Percentiles rank a stretch among this genome's conserved stretches.
Evolutionary conservation across 2,329 filamentous ascomycete species (phyloP).

Genomic region (Colletotrichum sidae): DNA sequence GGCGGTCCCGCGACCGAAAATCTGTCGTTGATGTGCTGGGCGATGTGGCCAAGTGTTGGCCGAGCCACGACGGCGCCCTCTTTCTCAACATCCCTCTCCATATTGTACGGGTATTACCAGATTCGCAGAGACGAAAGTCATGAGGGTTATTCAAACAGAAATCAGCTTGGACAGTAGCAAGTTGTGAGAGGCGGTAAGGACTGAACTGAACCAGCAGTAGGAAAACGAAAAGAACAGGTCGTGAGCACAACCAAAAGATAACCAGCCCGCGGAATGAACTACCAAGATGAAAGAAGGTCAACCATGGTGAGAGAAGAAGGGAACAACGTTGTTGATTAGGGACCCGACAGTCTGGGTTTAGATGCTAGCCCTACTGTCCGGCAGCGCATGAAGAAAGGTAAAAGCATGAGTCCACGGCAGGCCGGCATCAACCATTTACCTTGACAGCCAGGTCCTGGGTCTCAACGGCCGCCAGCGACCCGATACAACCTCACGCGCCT

Average conservation of each 20-base stretch:
- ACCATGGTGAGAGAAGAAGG: constrained; percentile 8
- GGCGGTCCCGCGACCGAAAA: constrained; percentile 25
- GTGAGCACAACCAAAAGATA: not conserved
- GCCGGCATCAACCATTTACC: constrained; percentile 1
- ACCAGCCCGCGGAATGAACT: constrained; percentile 10
- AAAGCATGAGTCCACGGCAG: not conserved
- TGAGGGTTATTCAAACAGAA: constrained; percentile 10
- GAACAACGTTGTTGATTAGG: constrained; percentile 19
- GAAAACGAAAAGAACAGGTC: not conserved
- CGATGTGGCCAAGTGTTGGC: constrained; percentile 14
- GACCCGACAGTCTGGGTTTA: constrained; percentile 14
- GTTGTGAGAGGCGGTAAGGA: not conserved
- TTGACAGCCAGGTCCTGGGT: not conserved
- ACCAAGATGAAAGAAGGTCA: not conserved
- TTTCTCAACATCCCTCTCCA: constrained; percentile 32
- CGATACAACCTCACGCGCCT: constrained; percentile 18
- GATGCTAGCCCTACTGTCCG: constrained; percentile 12
- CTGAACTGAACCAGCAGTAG: constrained; percentile 34
- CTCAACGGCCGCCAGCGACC: constrained; percentile 6
- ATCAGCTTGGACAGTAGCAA: constrained; percentile 14
- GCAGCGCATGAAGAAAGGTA: constrained; percentile 16
- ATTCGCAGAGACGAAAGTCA: not conserved
- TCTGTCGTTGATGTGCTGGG: constrained; percentile 11
- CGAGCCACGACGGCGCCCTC: not conserved
- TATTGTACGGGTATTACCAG: constrained; percentile 1